phyloP scores from a whole-genome alignment of 805 yeast species.

The Candida mattraensis region DNA sequence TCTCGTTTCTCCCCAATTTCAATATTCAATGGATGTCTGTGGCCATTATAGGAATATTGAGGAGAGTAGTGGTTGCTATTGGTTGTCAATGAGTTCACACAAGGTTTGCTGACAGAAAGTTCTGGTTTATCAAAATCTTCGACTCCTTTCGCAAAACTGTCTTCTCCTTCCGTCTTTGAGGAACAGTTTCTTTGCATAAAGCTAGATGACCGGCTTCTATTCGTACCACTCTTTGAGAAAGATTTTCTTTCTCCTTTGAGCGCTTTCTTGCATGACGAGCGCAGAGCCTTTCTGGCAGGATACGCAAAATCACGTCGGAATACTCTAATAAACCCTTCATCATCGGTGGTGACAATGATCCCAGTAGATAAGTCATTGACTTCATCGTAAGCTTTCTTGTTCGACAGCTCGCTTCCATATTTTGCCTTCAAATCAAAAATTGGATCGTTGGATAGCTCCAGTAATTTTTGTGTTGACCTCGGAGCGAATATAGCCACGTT shows the following conservation, averaged over 20 bases:
- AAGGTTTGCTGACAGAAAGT: conserved; percentile 3
- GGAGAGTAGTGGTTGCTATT: not conserved
- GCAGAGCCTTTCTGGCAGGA: conserved; percentile 35
- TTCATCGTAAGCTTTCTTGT: conserved; percentile 17
- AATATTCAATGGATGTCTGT: no score
- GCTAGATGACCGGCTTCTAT: conserved; percentile 20
- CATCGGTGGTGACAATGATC: conserved; percentile 77
- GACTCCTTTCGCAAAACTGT: conserved; percentile 14
- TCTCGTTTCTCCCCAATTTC: not conserved
- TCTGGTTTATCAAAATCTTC: conserved; percentile 5
- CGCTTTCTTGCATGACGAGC: conserved; percentile 15
- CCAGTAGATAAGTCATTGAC: conserved; percentile 38
- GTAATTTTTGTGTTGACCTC: conserved; percentile 54
- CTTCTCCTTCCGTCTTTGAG: conserved; percentile 3
- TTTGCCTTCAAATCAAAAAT: conserved; percentile 57
- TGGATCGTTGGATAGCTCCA: conserved; percentile 76
- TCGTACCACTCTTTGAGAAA: conserved; percentile 14
- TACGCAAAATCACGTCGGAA: conserved; percentile 79
- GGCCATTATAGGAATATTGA: not conserved
- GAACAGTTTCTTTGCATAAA: conserved; percentile 7
- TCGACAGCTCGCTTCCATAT: conserved; percentile 10
- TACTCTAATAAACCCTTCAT: conserved; percentile 67
- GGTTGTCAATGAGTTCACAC: conserved; percentile 1
- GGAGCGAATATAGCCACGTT: conserved; percentile 84
- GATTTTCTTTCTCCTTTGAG: conserved; percentile 13